Percentiles rank a stretch among this genome's conserved stretches.
Evolutionary conservation across 352 stramenopile species (phyloP).

Genomic region (Globisporangium heterothallicum): DNA sequence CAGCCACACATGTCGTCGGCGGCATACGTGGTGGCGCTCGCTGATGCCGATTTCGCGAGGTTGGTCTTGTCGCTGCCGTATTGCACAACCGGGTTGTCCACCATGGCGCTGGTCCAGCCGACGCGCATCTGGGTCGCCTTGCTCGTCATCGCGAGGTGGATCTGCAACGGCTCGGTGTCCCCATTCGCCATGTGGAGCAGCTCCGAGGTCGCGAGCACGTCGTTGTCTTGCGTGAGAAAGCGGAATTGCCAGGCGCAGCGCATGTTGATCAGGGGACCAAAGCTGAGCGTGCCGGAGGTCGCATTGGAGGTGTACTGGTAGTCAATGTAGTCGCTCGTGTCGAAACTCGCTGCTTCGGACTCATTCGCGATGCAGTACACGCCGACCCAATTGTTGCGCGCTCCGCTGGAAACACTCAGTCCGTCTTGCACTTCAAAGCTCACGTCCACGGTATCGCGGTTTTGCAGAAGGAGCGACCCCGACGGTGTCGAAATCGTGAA

Average conservation of each 20-base stretch:
- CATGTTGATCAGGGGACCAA: conserved; percentile 17
- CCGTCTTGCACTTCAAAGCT: not conserved
- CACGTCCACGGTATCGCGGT: conserved; percentile 1
- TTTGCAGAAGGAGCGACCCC: not conserved
- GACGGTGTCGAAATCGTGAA: not conserved
- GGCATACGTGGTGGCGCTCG: not conserved
- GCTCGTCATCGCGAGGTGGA: conserved; percentile 11
- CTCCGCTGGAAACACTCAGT: not conserved
- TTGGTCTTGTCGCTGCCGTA: conserved; percentile 24
- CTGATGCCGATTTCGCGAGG: conserved; percentile 2
- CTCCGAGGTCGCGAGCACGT: conserved; percentile 8
- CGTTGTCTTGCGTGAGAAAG: conserved; percentile 8
- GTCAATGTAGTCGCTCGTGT: not conserved
- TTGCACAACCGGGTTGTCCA: conserved; percentile 26
- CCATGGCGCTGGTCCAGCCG: conserved; percentile 44
- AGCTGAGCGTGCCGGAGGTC: not conserved
- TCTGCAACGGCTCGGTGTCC: conserved; percentile 28
- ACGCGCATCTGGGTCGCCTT: conserved; percentile 36
- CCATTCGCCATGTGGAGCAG: conserved; percentile 33
- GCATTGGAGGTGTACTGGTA: not conserved
- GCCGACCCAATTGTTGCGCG: conserved; percentile 1
- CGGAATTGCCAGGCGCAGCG: conserved; percentile 17
- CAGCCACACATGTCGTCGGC: not conserved
- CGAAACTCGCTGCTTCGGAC: not conserved
- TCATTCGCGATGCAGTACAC: conserved; percentile 6